Conservation (phyloP, 2,329 filamentous ascomycete genomes). For the Ceratocystis variospora region DNA sequence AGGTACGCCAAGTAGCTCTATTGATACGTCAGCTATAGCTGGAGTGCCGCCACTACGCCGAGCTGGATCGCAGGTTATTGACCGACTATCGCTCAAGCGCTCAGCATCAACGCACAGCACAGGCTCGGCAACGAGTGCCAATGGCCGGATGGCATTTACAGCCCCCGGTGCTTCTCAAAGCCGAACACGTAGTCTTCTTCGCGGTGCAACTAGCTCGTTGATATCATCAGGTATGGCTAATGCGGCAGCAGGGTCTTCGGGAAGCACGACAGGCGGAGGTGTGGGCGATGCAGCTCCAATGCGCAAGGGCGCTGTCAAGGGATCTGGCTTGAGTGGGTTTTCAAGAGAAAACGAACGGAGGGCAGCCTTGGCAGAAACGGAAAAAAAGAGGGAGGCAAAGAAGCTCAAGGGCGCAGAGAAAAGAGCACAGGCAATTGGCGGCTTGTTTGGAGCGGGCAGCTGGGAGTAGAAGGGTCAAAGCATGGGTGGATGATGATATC, state of each 20-base stretch:
- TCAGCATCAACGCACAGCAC: constrained; percentile 29
- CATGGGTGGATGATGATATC: not conserved
- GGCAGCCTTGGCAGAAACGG: constrained; percentile 41
- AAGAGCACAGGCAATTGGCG: constrained; percentile 42
- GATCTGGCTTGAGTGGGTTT: constrained; percentile 47
- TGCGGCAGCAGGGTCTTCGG: constrained; percentile 16
- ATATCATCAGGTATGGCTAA: constrained; percentile 28
- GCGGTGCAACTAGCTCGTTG: constrained; percentile 53
- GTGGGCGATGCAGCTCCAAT: constrained; percentile 38
- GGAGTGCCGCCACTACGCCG: constrained; percentile 26
- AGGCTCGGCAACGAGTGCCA: constrained; percentile 24
- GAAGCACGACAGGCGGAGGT: constrained; percentile 15
- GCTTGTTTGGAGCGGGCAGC: constrained; percentile 42
- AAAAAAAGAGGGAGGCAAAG: constrained; percentile 44
- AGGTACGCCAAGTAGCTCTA: not conserved
- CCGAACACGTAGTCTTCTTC: constrained; percentile 47
- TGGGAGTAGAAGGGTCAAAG: constrained; percentile 31
- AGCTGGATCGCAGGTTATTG: constrained; percentile 41
- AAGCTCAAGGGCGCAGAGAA: constrained; percentile 45
- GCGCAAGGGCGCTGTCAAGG: constrained; percentile 46
- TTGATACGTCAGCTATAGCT: constrained; percentile 17
- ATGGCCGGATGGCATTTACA: constrained; percentile 44
- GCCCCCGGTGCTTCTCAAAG: constrained; percentile 39
- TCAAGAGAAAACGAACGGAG: constrained; percentile 45
- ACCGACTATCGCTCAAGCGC: constrained; percentile 60